Evolutionary conservation across 2,329 filamentous ascomycete species (phyloP).

Genomic region (Dryadomyces quercus-mongolicae): DNA sequence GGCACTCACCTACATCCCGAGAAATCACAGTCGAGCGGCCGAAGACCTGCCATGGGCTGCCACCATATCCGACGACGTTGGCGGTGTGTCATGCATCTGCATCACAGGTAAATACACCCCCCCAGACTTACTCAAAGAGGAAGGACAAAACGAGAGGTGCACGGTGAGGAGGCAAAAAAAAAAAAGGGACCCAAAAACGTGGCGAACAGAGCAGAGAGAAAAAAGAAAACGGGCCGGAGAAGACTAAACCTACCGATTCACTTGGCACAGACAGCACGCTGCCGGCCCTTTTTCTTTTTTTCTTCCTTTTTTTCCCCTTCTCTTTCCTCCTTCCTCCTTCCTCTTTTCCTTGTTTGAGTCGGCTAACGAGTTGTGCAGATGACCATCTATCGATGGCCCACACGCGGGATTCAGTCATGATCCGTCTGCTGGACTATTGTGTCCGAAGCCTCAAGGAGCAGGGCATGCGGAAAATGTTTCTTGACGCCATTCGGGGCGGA

Average conservation of each 20-base stretch:
- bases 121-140: background rate
- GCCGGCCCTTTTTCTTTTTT: background rate
- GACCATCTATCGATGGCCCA: conserved; percentile 29
- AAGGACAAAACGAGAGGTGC: background rate
- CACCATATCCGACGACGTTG: conserved; percentile 36
- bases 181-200: background rate
- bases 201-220: background rate
- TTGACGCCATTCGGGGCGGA: conserved; percentile 41
- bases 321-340: too few species aligned
- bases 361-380: conserved; percentile 19
- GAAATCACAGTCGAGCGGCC: conserved; percentile 30
- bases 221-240: background rate
- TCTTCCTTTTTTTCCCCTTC: too few species aligned
- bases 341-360: background rate
- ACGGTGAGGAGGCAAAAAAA: background rate
- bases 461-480: conserved; percentile 41
- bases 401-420: conserved; percentile 35
- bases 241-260: background rate
- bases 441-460: conserved; percentile 31
- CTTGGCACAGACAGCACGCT: background rate
- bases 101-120: conserved; percentile 29
- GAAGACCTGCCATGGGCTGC: conserved; percentile 44
- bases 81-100: conserved; percentile 49
- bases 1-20: conserved; percentile 40
- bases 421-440: conserved; percentile 41